Percentiles rank a stretch among this genome's conserved stretches.
These are phyloP conservation scores for Lactifluus piperatus DNA, from an alignment of 768 basidiomycete genomes.

Conservation along the genomic window DNA sequence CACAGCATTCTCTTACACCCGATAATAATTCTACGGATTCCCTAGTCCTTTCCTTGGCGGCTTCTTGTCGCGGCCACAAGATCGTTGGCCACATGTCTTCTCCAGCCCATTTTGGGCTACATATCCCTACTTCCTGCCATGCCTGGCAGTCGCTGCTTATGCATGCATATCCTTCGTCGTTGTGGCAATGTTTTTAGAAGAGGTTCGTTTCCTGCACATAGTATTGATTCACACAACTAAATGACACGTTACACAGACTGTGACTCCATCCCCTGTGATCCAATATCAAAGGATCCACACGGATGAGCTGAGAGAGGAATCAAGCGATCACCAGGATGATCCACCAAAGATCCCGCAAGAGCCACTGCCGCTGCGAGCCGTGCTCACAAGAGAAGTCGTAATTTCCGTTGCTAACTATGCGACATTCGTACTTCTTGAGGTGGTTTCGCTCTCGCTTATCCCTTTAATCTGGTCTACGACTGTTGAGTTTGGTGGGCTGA, in stretches of 20 bases:
- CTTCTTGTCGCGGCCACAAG: slow-evolving; percentile 21
- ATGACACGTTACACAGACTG: background rate
- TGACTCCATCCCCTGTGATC: background rate
- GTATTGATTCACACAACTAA: background rate
- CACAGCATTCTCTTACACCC: background rate
- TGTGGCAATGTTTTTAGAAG: slow-evolving; percentile 3
- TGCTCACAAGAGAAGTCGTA: slow-evolving; percentile 30
- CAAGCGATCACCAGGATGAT: background rate
- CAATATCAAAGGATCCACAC: too few relatives aligned
- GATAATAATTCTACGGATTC: slow-evolving; percentile 21
- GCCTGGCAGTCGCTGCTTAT: background rate
- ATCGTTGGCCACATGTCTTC: slow-evolving; percentile 19
- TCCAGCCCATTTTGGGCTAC: slow-evolving; percentile 19
- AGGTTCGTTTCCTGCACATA: background rate
- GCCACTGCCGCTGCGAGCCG: slow-evolving; percentile 28
- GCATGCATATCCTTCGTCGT: background rate
- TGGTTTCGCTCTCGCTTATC: slow-evolving; percentile 30
- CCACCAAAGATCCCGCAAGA: background rate
- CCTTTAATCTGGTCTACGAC: slow-evolving; percentile 42
- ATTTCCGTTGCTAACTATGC: slow-evolving; percentile 37
- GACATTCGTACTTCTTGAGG: slow-evolving; percentile 34
- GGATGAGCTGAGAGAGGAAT: background rate
- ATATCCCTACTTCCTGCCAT: slow-evolving; percentile 24
- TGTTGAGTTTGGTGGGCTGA: slow-evolving; percentile 34
- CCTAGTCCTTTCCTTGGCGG: slow-evolving; percentile 21